Base-by-base conservation (phyloP, 306 rosid genomes). In the Prunus davidiana region DNA sequence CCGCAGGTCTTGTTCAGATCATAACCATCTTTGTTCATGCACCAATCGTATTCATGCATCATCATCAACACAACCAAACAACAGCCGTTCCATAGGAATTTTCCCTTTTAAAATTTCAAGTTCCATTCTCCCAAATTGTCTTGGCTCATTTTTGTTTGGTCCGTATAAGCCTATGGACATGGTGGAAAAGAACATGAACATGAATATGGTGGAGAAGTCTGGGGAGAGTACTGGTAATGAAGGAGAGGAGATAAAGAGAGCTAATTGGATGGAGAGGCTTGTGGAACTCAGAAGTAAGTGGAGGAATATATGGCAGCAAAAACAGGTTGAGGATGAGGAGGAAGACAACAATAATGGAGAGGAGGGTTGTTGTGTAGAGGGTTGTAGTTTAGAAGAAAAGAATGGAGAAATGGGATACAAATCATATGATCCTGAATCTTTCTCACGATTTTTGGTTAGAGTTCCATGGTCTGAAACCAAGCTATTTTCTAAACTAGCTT, bases 241-340 rank as follows among this genome's bases (percentile, higher is more conserved):
- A 69, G 94, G 70, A 32, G 86, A 78, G 38, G 81, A 73, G 52
- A 76, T 67, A 38, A 84, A 84, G 73, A 89, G 91, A 82, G 83
- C 91, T 20, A 92, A 89, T 52, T 92, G 97, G 96, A 72, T 95
- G 41, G 91, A 85, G 82, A 90, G 95, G 85, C 87, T 90, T 69
- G 22, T 88, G 90, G 91, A 90, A 66, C 81, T 95, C 43, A 82
- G 93, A 77, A 87, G 87, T 61, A 88, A 72, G 16, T 92, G 96
- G 97, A 81, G 81, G 78, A 45, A 60, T 58, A 84, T 78, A 24
- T 81, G 71, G 82, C 38, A 82, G 47, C 87, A 83, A 0, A 81
- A 74, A 75, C 88, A 85, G 55, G 82, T 74, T 50, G 68, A 38
- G 43, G 9, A 73, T 49, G 52, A 14, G 51, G 64, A 76, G 76